These are phyloP conservation scores for Termitomyces sp. DNA, from an alignment of 768 basidiomycete genomes.

Conservation along the genomic window DNA sequence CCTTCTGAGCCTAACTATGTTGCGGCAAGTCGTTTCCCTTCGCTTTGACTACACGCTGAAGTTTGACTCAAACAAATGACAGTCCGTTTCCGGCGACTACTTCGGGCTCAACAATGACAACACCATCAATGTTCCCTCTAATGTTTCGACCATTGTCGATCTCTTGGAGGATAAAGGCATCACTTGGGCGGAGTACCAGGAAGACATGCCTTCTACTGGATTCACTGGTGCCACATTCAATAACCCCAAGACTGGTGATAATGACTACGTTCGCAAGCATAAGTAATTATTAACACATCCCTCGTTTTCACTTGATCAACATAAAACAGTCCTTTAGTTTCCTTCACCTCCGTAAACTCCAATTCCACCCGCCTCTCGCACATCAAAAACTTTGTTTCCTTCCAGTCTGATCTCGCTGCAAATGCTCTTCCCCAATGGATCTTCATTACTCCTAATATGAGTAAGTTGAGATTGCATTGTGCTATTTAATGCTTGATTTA, in stretches of 20 bases:
- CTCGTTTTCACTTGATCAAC: background rate
- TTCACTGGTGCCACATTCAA: conserved; percentile 32
- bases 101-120: conserved; percentile 38
- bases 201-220: conserved; percentile 49
- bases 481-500: background rate
- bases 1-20: conserved; percentile 61
- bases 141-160: conserved; percentile 55
- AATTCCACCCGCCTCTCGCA: conserved; percentile 35
- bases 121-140: conserved; percentile 31
- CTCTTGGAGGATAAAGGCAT: conserved; percentile 53
- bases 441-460: conserved; percentile 59
- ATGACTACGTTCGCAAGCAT: conserved; percentile 27
- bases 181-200: conserved; percentile 59
- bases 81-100: conserved; percentile 15
- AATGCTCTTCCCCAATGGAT: conserved; percentile 52
- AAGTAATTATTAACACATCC: background rate
- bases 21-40: conserved; percentile 19
- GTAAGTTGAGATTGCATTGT: conserved; percentile 12
- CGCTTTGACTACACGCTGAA: conserved; percentile 9
- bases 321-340: conserved; percentile 32
- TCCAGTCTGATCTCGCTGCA: conserved; percentile 47
- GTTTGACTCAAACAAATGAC: background rate
- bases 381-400: conserved; percentile 58
- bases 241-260: conserved; percentile 13
- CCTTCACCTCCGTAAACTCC: conserved; percentile 44